Evolutionary conservation across 2,329 filamentous ascomycete genomes (phyloP), one percentile per base, ranked within the genome.

Genomic region (Colletotrichum abscissum): DNA sequence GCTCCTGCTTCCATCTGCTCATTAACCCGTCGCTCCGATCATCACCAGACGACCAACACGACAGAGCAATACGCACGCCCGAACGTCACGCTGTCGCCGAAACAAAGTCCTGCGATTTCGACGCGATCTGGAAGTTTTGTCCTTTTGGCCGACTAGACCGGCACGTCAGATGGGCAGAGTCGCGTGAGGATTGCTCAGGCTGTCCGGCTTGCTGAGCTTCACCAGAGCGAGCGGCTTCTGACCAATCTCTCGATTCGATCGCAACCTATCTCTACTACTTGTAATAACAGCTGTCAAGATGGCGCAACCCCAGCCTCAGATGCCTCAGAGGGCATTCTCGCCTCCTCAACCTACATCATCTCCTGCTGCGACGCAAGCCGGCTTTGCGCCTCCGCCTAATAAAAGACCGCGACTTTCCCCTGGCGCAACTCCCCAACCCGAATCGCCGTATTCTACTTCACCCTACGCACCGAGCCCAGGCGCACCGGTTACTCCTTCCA

Each of bases 361-460:
- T 28, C 91, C 92, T 57, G 88, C 86, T 63, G 85, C 88, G 26
- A 86, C 88, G 38, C 88, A 89, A 75, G 84, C 87, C 19, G 84
- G 82, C 65, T 92, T 83, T 77, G 79, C 82, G 73, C 89, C 92
- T 62, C 93, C 93, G 62, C 92, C 94, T 19, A 90, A 89, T 72
- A 96, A 97, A 85, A 90, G 93, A 80, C 92, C 89, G 80, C 92
- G 91, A 69, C 84, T 94, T 60, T 94, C 92, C 30, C 92, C 92
- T 64, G 92, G 91, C 70, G 89, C 92, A 42, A 84, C 87, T n/a
- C 92, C 93, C 33, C 91, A 92, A 76, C 92, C 92, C 71, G 87
- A 85, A 63, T 93, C 91, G 42, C 90, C 91, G 0, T 91, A 91
- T 78, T 85, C 86, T 75, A 81, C 84, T 77, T 86, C 89, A 75